These are phyloP conservation scores for Picea abies DNA, from an alignment of 83 land plant species.

Conservation along the genomic window DNA sequence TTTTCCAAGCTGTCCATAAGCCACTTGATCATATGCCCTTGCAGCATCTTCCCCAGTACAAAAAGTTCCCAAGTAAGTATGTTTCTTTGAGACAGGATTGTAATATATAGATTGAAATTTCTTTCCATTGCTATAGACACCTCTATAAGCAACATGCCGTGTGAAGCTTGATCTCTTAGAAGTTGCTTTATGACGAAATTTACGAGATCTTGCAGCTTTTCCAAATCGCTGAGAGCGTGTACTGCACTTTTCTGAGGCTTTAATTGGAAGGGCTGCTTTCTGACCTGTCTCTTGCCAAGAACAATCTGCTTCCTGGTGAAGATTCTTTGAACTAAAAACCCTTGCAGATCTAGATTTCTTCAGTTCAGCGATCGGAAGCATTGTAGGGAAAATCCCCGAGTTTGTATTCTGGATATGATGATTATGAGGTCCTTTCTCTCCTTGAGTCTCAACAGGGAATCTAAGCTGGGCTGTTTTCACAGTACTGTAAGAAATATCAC, in stretches of 20 bases:
- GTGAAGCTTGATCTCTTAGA: constrained; percentile 8
- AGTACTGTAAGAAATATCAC: not conserved
- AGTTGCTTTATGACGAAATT: not conserved
- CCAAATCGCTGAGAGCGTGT: too few species aligned
- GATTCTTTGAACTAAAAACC: not conserved
- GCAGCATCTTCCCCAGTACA: constrained; percentile 46
- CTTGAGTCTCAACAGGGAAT: not conserved
- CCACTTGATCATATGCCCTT: constrained; percentile 35
- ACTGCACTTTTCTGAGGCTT: too few species aligned
- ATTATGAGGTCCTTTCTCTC: not conserved
- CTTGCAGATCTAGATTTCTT: constrained; percentile 18
- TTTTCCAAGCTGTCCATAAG: constrained; percentile 17
- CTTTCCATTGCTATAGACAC: constrained; percentile 38
- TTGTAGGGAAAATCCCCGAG: not conserved
- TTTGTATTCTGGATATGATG: not conserved
- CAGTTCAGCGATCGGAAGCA: not conserved
- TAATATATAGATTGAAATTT: constrained; percentile 47
- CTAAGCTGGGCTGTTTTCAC: not conserved
- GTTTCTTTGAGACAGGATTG: constrained; percentile 43
- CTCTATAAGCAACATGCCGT: constrained; percentile 18
- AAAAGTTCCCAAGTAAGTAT: constrained; percentile 43
- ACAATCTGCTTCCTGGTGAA: too few species aligned
- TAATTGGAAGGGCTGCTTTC: too few species aligned
- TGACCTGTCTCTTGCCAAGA: not conserved
- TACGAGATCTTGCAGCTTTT: not conserved